phyloP scores from a whole-genome alignment of 352 stramenopile genomes.

The Peronospora belbahrii region DNA sequence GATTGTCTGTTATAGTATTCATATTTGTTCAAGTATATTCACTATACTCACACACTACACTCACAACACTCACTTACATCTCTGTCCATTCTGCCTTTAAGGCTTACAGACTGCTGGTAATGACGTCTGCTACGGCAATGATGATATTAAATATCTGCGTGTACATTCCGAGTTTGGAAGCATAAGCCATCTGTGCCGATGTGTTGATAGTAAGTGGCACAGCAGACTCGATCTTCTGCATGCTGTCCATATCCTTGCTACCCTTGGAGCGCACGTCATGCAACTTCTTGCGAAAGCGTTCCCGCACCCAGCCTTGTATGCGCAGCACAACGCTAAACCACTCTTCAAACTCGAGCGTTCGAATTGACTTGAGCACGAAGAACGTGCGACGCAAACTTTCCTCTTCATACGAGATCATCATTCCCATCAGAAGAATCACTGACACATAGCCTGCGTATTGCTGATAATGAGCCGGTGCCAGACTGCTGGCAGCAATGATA shows the following conservation, averaged over 20 bases:
- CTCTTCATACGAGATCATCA: slow-evolving; percentile 84
- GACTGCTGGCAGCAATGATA: slow-evolving; percentile 48
- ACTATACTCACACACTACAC: too few species aligned
- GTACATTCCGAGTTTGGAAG: slow-evolving; percentile 75
- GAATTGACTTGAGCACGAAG: slow-evolving; percentile 78
- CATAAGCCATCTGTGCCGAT: slow-evolving; percentile 59
- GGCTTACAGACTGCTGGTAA: slow-evolving; percentile 38
- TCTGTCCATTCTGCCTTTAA: background rate
- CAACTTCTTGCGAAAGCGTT: slow-evolving; percentile 52
- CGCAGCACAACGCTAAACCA: slow-evolving; percentile 70
- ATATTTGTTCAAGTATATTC: too few species aligned
- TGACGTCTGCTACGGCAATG: slow-evolving; percentile 60
- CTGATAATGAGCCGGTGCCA: slow-evolving; percentile 52
- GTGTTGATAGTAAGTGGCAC: slow-evolving; percentile 51
- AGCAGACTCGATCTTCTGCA: slow-evolving; percentile 1
- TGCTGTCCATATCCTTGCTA: slow-evolving; percentile 28
- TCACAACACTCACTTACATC: slow-evolving; percentile 1
- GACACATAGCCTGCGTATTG: slow-evolving; percentile 62
- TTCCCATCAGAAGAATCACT: slow-evolving; percentile 64
- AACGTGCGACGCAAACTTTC: slow-evolving; percentile 68
- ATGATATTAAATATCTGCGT: slow-evolving; percentile 75
- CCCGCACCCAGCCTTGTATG: slow-evolving; percentile 67
- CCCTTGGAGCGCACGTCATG: slow-evolving; percentile 46
- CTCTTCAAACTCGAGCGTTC: slow-evolving; percentile 73
- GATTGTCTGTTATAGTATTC: too few species aligned